Evolutionary conservation across 257 asterid genomes (phyloP).

Genomic region (Marsdenia floribunda): DNA sequence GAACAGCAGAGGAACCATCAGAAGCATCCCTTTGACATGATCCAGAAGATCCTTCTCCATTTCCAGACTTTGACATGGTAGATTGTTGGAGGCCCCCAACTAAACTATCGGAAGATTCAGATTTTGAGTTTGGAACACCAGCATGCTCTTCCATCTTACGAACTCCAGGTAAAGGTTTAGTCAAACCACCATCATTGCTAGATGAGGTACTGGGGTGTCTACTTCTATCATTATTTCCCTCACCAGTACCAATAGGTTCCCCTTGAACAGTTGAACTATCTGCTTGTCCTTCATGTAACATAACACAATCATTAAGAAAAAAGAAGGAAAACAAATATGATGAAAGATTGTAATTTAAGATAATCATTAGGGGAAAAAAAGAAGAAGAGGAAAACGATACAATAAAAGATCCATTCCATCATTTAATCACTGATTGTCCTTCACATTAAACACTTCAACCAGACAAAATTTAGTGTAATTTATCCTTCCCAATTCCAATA

Average conservation of each 20-base stretch:
- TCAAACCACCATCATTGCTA: conserved; percentile 2
- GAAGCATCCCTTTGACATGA: conserved; percentile 32
- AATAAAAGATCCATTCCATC: not conserved
- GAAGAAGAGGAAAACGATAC: not conserved
- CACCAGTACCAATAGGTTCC: conserved; percentile 25
- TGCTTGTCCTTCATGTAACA: conserved; percentile 30
- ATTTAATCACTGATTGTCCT: not conserved
- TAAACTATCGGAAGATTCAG: conserved; percentile 30
- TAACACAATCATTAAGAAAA: not conserved
- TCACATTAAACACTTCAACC: conserved; percentile 7
- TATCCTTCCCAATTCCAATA: not conserved
- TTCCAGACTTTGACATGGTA: conserved; percentile 19
- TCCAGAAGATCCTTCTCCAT: conserved; percentile 31
- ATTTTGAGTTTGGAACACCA: conserved; percentile 14
- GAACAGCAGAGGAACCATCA: conserved; percentile 44
- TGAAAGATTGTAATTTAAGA: not conserved
- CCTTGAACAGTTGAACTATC: conserved; percentile 41
- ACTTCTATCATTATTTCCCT: conserved; percentile 22
- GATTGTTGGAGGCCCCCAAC: conserved; percentile 23
- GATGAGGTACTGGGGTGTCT: conserved; percentile 23
- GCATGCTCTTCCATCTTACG: not conserved
- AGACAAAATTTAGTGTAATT: not conserved
- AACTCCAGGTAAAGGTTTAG: conserved; percentile 8
- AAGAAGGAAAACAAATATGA: not conserved
- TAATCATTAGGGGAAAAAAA: not conserved